Conservation (phyloP, 208 protist genomes). For the Crithidia thermophila region DNA sequence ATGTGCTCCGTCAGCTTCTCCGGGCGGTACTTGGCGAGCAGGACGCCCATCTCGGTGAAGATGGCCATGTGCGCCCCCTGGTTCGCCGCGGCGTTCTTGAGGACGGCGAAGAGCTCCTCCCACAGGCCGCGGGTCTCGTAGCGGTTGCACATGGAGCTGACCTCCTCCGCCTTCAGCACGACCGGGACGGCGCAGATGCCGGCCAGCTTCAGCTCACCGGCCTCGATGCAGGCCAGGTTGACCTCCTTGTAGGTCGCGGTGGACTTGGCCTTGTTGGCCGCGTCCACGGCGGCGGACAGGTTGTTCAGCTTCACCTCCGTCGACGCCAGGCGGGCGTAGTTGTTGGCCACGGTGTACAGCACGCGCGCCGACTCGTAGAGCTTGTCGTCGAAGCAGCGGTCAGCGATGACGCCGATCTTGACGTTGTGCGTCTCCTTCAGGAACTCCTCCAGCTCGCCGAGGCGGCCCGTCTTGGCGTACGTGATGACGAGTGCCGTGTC, state of each 20-base stretch:
- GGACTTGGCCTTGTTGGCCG: constrained; percentile 98
- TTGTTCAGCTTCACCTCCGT: constrained; percentile 97
- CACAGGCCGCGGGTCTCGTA: constrained; percentile 93
- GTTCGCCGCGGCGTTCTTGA: constrained; percentile 94
- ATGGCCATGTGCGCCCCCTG: constrained; percentile 99
- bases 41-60: constrained; percentile 99
- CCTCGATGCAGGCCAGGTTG: constrained; percentile 98
- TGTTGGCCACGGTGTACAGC: constrained; percentile 97
- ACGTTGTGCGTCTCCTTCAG: constrained; percentile 97
- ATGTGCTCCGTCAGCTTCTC: constrained; percentile 99
- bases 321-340: constrained; percentile 95
- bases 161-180: constrained; percentile 98
- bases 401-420: constrained; percentile 96
- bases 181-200: constrained; percentile 98
- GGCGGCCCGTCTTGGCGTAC: constrained; percentile 96
- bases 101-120: constrained; percentile 95
- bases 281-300: constrained; percentile 96
- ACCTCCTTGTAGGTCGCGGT: constrained; percentile 97
- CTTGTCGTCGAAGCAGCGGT: constrained; percentile 97
- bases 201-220: constrained; percentile 98
- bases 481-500: constrained; percentile 99
- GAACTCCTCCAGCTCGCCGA: constrained; percentile 99
- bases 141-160: constrained; percentile 93
- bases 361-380: constrained; percentile 99
- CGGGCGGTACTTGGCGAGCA: constrained; percentile 99